Evolutionary conservation across 108 stramenopile genomes (phyloP).

Genomic region (Chaetoceros tenuissimus): DNA sequence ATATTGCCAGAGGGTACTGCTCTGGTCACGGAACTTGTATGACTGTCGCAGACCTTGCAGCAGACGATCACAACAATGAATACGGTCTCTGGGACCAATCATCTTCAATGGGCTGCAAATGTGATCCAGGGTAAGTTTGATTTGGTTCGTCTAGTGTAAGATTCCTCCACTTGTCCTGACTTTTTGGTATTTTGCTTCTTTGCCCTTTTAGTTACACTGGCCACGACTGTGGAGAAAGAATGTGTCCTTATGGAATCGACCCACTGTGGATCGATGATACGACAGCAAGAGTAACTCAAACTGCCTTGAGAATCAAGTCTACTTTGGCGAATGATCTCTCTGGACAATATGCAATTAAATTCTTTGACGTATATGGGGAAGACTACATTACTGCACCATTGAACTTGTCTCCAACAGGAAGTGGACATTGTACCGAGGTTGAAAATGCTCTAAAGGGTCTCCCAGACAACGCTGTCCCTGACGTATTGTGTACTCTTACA

Average conservation of each 20-base stretch:
- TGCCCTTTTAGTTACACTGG: constrained; percentile 25
- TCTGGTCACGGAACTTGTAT: constrained; percentile 66
- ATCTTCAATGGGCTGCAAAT: constrained; percentile 54
- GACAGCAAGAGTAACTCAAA: constrained; percentile 37
- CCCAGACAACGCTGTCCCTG: constrained; percentile 45
- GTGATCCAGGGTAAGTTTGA: constrained; percentile 44
- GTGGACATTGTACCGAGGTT: constrained; percentile 32
- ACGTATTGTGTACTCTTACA: constrained; percentile 28
- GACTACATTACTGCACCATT: constrained; percentile 57
- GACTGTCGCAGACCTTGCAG: constrained; percentile 48
- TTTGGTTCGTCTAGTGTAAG: neutral
- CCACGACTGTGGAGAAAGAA: constrained; percentile 39
- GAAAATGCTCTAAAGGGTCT: constrained; percentile 39
- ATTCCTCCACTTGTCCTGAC: neutral
- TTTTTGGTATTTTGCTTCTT: constrained; percentile 1
- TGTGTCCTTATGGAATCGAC: constrained; percentile 59
- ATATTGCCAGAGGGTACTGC: constrained; percentile 27
- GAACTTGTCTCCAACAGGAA: constrained; percentile 19
- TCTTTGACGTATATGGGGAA: constrained; percentile 58
- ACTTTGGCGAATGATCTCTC: constrained; percentile 22
- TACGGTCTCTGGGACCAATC: constrained; percentile 71
- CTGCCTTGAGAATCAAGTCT: constrained; percentile 34
- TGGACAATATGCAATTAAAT: constrained; percentile 52
- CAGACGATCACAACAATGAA: constrained; percentile 44
- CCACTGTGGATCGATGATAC: constrained; percentile 64